These are phyloP conservation scores for Raphanus sativus DNA, from an alignment of 345 rosid species.

Conservation along the genomic window DNA sequence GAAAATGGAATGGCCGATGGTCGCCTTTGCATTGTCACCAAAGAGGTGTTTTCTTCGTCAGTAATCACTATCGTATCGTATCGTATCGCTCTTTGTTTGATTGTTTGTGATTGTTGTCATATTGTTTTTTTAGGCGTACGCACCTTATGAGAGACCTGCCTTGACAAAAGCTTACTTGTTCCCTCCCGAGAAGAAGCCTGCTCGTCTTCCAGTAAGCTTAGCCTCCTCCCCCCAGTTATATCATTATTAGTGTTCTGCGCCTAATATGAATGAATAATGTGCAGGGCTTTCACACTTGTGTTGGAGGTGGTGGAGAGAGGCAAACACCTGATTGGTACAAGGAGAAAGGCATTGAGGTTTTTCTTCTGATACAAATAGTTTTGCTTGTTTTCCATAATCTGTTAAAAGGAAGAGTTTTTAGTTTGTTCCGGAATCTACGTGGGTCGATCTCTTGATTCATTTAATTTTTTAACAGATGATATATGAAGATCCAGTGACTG, in stretches of 20 bases:
- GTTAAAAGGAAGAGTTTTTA: too few relatives aligned
- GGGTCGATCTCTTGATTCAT: background rate
- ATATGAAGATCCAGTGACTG: slow-evolving; percentile 79
- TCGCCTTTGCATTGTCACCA: slow-evolving; percentile 79
- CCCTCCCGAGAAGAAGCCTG: slow-evolving; percentile 88
- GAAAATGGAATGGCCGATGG: slow-evolving; percentile 96
- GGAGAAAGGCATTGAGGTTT: slow-evolving; percentile 96
- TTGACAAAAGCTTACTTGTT: slow-evolving; percentile 92
- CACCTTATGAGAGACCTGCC: slow-evolving; percentile 97
- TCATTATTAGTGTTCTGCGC: too few relatives aligned
- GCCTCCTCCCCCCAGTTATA: too few relatives aligned
- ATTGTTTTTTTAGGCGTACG: slow-evolving; percentile 57
- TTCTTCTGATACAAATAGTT: background rate
- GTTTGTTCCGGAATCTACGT: background rate
- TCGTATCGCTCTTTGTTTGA: background rate
- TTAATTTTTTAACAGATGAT: slow-evolving; percentile 46
- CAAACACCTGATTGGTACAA: slow-evolving; percentile 93
- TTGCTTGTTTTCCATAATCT: too few relatives aligned
- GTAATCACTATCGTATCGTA: background rate
- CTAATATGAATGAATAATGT: too few relatives aligned
- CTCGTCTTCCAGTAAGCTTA: slow-evolving; percentile 78
- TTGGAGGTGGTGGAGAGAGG: slow-evolving; percentile 96
- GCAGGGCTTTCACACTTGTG: slow-evolving; percentile 97
- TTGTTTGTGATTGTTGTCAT: slow-evolving; percentile 1
- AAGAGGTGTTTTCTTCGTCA: slow-evolving; percentile 47